Evolutionary conservation across 1,284 basidiomycete species (phyloP), one percentile per base, ranked within the genome.

Genomic region (Leccinum subrobustum): DNA sequence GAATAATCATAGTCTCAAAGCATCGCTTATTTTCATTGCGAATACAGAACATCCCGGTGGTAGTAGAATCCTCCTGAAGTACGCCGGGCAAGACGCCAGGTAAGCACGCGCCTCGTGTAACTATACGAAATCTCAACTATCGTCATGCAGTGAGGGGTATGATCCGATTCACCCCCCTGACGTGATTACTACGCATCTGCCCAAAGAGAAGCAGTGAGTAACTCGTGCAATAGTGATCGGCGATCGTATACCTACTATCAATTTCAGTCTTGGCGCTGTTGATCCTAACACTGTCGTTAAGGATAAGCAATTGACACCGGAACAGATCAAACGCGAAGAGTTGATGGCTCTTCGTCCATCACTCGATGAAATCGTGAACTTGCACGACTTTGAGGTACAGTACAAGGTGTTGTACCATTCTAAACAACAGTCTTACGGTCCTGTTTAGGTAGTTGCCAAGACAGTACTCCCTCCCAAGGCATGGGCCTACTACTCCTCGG

Each of bases 21-120:
- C 23, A 18, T 12, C 14, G 39, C 39, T 54, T 44, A 58, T 61
- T 37, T 52, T 29, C 52, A 25, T 59, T 37, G 29, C 6, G 25
- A 51, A 31, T 50, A 18, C 50, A 79, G 82, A 83, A 64, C 83
- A 84, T 63, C 83, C 81, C 29, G 82, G 81, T 73, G 83, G 84
- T 7, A 79, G 79, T 61, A 83, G 79, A 63, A 84, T 86, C 65
- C 85, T 87, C 63, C 67, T 86, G 68, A 87, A 87, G 68, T 89
- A 91, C 65, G 89, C 87, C 1, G 89, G 91, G 18, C 86, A 84
- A 73, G 90, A 92, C 62, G 89, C 88, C 4, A 90, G 89, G 80
- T 83, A 65, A 68, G 80, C 53, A 37, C 52, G 37, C 18, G 35
- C 39, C 31, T 12, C 16, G 50, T 56, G n/a, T 11, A n/a, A 18